Evolutionary conservation across 2,329 filamentous ascomycete genomes (phyloP), one percentile per base, ranked within the genome.

Genomic region (Macrophomina phaseolina): DNA sequence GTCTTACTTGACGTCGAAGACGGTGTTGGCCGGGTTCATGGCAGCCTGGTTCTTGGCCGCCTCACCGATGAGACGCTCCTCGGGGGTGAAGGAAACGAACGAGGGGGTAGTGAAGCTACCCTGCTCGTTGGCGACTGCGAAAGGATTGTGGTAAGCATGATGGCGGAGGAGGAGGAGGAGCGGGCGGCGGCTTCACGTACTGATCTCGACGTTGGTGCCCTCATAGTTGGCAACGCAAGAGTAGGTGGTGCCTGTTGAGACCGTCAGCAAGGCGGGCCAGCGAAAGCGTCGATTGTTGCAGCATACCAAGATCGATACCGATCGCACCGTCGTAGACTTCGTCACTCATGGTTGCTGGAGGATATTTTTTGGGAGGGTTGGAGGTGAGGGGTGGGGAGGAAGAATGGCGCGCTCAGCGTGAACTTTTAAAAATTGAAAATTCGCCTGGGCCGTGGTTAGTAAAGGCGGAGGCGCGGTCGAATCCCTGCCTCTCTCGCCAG

Each of bases 31-130:
- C 71, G 95, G 95, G 92, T 99, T 99, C 93, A 98, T 97, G 79
- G 95, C 94, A 80, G 94, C 95, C 90, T 97, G 94, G 88, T 99
- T 99, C 92, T 98, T 99, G 80, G 95, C 95, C 69, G 95, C 94
- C 89, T 98, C 95, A 87, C 95, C 95, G 80, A 98, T 98, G 85
- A 99, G 86, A 84, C 95, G 94, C 89, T 99, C 95, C 87, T 97
- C 93, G 78, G 94, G 90, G 81, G 93, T 97, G 90, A 99, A 99
- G 77, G 93, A 97, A 81, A 99, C 95, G 87, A 97, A 99, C 67
- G 95, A 98, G 74, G 95, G 95, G 71, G 95, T 98, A 80, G 95
- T 98, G 86, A 97, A 97, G 85, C 89, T 94, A 88, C 94, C 94
- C 90, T 98, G 94, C 89, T 98, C 94, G 86, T 98, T 98, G 91